phyloP scores from a whole-genome alignment of 2,329 filamentous ascomycete genomes.

The Fusarium sp. region DNA sequence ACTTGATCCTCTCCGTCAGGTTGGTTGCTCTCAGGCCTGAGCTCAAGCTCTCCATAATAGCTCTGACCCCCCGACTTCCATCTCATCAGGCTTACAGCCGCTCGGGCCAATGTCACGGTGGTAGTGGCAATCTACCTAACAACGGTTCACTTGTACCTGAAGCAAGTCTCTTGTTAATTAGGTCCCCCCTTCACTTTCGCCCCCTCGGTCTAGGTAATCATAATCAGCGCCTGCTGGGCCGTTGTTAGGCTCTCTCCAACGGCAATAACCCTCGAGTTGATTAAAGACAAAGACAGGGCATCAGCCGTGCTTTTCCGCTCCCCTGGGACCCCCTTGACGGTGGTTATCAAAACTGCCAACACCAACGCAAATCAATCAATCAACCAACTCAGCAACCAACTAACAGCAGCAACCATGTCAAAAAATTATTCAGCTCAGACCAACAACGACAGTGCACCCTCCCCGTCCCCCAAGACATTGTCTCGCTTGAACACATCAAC shows the following conservation, averaged over 20 bases:
- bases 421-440: conserved; percentile 22
- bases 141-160: conserved; percentile 20
- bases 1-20: background rate
- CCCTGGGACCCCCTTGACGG: background rate
- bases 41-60: background rate
- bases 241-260: background rate
- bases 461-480: conserved; percentile 7
- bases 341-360: background rate
- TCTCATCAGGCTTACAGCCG: conserved; percentile 8
- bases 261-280: background rate
- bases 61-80: too few species aligned
- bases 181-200: background rate
- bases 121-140: conserved; percentile 11
- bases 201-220: too few species aligned
- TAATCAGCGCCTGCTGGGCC: too few species aligned
- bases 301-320: background rate
- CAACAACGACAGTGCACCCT: conserved; percentile 2
- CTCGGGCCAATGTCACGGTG: conserved; percentile 26
- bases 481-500: conserved; percentile 37
- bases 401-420: background rate
- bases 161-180: conserved; percentile 14
- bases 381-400: too few species aligned
- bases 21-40: background rate
- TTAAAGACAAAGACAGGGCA: background rate
- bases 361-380: background rate